These are phyloP conservation scores for Ammopiptanthus mongolicus DNA, from an alignment of 306 rosid genomes.

Conservation along the genomic window DNA sequence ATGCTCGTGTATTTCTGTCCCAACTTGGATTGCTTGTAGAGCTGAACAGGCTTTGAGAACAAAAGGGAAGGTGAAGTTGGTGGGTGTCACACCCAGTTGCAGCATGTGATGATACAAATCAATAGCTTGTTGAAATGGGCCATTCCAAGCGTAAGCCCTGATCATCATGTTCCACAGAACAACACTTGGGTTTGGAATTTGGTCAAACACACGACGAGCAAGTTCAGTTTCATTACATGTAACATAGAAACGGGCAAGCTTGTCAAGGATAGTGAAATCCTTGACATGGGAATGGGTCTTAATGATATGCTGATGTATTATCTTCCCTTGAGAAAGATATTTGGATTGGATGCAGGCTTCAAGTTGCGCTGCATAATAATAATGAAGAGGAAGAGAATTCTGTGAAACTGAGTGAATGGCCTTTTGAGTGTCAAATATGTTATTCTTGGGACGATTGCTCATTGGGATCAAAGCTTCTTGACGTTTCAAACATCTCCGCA, in stretches of 20 bases:
- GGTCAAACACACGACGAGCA: constrained; percentile 40
- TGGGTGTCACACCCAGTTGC: constrained; percentile 27
- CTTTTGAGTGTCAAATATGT: neutral
- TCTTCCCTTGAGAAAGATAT: constrained; percentile 13
- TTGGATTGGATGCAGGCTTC: constrained; percentile 23
- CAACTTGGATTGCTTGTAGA: constrained; percentile 31
- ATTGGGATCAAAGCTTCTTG: neutral
- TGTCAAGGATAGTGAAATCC: constrained; percentile 9
- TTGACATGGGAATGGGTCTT: neutral
- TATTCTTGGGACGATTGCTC: no score
- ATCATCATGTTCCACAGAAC: constrained; percentile 42
- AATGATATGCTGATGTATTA: constrained; percentile 1
- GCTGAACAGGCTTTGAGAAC: constrained; percentile 44
- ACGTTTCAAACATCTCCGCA: neutral
- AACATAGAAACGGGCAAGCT: constrained; percentile 20
- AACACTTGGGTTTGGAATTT: constrained; percentile 37
- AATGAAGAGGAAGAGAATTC: neutral
- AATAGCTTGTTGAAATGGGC: constrained; percentile 32
- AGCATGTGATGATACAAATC: constrained; percentile 35
- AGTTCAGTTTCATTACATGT: constrained; percentile 29
- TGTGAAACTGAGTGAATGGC: neutral
- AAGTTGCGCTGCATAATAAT: neutral
- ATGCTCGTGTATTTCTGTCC: constrained; percentile 35
- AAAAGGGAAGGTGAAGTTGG: constrained; percentile 44
- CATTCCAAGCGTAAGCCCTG: constrained; percentile 45